Base-by-base conservation (phyloP, 768 basidiomycete genomes). In the Rhizopogon roseolus region DNA sequence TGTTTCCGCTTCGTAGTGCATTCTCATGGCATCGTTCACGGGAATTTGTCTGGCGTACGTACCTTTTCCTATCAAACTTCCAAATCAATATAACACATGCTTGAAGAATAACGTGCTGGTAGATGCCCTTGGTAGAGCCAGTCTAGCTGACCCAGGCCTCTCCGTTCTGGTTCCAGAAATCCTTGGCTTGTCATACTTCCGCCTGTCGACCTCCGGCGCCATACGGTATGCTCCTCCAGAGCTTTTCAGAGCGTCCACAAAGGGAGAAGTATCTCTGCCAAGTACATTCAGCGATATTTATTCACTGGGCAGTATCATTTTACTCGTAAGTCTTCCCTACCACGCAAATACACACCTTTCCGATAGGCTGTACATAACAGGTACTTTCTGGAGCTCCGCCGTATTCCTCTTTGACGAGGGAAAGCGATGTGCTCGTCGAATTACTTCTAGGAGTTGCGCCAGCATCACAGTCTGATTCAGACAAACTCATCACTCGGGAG, bases 121-220 rank as follows among this genome's bases (percentile, higher is more conserved):
- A n/a, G 42, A 46, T 49, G 32, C 28, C 10, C 29, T 49, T 32
- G 42, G 51, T 6, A 67, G 66, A 32, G 75, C 69, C 4, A 66
- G 67, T 19, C 58, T 78, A n/a, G 71, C 71, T 48, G 76, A 77
- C 52, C 75, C 76, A 53, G 76, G 76, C 5, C 60, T 77, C 5
- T 74, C 73, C 22, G 72, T 59, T 28, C 66, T 76, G 45, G 62
- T 71, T 16, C 62, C 62, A 28, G 71, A 74, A 52, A 60, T 71
- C 49, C 60, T 68, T 38, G 62, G 66, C 28, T 3, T 66, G 63
- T 61, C 60, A 28, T 66, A 58, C 28, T 61, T 64, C 49, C 67
- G 65, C 17, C 73, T 73, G 71, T 19, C 42, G 10, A 48, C 45
- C 9, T 45, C 41, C 22, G 54, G 50, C 17, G 29, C 48, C 13